Evolutionary conservation across 1,284 basidiomycete genomes (phyloP).

Genomic region (Trichosporon sp.): DNA sequence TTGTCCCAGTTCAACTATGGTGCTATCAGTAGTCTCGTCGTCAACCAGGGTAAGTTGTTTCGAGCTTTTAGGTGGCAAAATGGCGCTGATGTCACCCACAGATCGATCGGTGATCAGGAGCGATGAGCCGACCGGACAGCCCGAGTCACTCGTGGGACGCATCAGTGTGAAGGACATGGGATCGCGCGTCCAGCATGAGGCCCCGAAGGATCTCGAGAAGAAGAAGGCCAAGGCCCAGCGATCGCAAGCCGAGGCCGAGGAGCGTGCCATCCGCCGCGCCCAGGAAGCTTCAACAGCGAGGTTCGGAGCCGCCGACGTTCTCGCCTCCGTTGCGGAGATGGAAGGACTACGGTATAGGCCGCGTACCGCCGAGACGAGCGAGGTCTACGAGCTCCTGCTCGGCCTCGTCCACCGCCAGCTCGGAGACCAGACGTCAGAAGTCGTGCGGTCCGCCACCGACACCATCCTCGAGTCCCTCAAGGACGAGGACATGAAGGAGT

Average conservation of each 20-base stretch:
- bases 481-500: constrained; percentile 85
- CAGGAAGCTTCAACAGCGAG: constrained; percentile 41
- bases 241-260: constrained; percentile 51
- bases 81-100: constrained; percentile 15
- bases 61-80: not conserved
- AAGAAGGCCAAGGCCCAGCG: constrained; percentile 80
- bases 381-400: constrained; percentile 91
- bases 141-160: constrained; percentile 84
- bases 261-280: constrained; percentile 44
- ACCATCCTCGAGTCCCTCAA: constrained; percentile 85
- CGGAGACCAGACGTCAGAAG: constrained; percentile 93
- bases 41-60: constrained; percentile 60
- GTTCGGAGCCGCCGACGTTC: constrained; percentile 65
- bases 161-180: constrained; percentile 94
- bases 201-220: constrained; percentile 89
- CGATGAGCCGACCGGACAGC: constrained; percentile 93
- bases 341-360: constrained; percentile 92
- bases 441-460: constrained; percentile 91
- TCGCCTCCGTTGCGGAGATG: constrained; percentile 86
- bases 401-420: constrained; percentile 74
- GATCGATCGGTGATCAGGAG: constrained; percentile 60
- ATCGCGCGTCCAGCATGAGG: constrained; percentile 74
- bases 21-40: constrained; percentile 78
- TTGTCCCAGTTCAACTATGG: constrained; percentile 84
- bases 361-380: constrained; percentile 85